Conservation (phyloP, 2,329 filamentous ascomycete genomes). For the Fusarium tanahbumbuense region DNA sequence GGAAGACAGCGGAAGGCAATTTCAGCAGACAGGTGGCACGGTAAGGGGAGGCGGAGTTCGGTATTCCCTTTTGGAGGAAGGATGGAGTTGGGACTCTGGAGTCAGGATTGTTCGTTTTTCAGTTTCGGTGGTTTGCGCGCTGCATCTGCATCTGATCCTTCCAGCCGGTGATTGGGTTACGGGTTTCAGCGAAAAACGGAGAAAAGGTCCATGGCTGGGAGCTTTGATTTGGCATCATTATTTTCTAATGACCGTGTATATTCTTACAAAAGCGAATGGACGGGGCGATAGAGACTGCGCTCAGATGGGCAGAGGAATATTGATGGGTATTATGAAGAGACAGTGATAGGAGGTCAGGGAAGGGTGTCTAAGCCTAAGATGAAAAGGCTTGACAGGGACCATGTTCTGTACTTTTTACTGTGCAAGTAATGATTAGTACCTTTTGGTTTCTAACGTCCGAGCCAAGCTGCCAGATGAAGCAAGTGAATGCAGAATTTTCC, state of each 20-base stretch:
- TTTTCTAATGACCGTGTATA: slow-evolving; percentile 48
- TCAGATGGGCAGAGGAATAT: slow-evolving; percentile 34
- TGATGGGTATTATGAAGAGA: slow-evolving; percentile 27
- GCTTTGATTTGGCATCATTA: slow-evolving; percentile 48
- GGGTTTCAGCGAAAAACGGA: slow-evolving; percentile 45
- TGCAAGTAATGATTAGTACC: slow-evolving; percentile 40
- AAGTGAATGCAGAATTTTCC: slow-evolving; percentile 15
- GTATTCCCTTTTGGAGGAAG: slow-evolving; percentile 47
- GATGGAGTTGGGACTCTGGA: slow-evolving; percentile 49
- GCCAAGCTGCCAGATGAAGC: slow-evolving; percentile 17
- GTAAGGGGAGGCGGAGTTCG: slow-evolving; percentile 43
- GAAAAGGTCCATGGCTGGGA: slow-evolving; percentile 45
- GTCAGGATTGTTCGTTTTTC: slow-evolving; percentile 50
- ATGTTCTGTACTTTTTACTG: slow-evolving; percentile 46
- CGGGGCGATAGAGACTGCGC: slow-evolving; percentile 39
- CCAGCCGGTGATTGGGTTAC: slow-evolving; percentile 44
- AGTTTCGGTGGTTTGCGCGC: slow-evolving; percentile 48
- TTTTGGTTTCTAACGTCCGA: slow-evolving; percentile 31
- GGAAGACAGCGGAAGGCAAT: slow-evolving; percentile 9
- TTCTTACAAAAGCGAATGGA: slow-evolving; percentile 46
- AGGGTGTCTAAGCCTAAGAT: slow-evolving; percentile 23
- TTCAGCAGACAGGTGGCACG: slow-evolving; percentile 16
- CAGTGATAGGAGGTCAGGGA: slow-evolving; percentile 32
- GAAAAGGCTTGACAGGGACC: slow-evolving; percentile 30
- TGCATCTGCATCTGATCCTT: slow-evolving; percentile 49